Evolutionary conservation across 116 monocot genomes (phyloP), one percentile per base, ranked within the genome.

Genomic region (Zostera marina): DNA sequence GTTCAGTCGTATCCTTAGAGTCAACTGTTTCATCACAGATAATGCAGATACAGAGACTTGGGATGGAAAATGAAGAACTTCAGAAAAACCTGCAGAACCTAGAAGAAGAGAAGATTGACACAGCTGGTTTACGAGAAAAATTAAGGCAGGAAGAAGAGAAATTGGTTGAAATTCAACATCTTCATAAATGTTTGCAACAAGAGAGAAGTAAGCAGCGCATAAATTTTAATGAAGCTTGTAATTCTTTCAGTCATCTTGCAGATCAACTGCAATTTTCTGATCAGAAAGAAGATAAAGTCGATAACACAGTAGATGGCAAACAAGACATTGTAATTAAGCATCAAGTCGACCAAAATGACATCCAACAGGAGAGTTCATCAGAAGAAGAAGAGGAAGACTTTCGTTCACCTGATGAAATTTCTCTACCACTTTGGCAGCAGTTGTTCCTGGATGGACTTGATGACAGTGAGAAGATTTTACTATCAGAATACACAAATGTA

Each of bases 401-500:
- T 5, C 13, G 45, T 11, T 21, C 42, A 46, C 32, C 32, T 5
- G 32, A 5, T 32, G 32, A 32, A 32, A 32, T 32, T 19, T 55
- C 11, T 20, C 13, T 46, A 52, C 73, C 64, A 39, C 67, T 71
- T 48, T 72, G 66, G 74, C 78, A 81, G 44, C 67, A 76, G 23
- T 52, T 81, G 21, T 58, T 84, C 52, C 59, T 74, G 43, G 60
- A 70, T 8, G 76, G 78, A 1, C 22, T 79, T 15, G 78, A 90
- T 55, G 89, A 71, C 24, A 73, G 74, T 53, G 89, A 90, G 51
- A 81, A 80, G 53, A 62, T 79, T 53, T 67, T 84, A 61, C 60
- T 90, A 23, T 62, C 68, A 3, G 89, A 90, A 42, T 84, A 81
- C 71, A 81, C 81, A 43, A 65, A 71, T 3, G 69, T 81, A 39